Conservation (phyloP, 257 asterid species). For the Solanum chilense region DNA sequence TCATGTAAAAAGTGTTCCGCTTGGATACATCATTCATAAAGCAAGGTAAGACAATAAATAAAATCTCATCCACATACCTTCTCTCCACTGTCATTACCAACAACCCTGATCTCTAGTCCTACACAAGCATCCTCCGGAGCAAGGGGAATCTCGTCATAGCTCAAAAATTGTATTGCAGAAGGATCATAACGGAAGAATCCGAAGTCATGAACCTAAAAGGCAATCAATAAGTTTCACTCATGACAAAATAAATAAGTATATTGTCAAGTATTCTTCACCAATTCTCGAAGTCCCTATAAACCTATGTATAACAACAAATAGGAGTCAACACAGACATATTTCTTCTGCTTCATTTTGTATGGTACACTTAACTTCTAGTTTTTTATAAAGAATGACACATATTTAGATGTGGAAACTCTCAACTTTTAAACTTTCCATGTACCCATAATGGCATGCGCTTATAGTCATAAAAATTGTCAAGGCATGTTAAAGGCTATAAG, state of each 20-base stretch:
- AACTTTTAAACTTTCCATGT: background rate
- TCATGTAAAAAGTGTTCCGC: background rate
- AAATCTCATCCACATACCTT: constrained; percentile 40
- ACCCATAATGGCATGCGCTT: background rate
- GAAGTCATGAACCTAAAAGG: constrained; percentile 81
- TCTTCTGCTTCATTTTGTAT: background rate
- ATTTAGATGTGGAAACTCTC: background rate
- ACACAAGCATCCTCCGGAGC: constrained; percentile 97
- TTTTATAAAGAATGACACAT: background rate
- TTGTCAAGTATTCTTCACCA: background rate
- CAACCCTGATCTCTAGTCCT: constrained; percentile 97
- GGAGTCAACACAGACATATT: background rate
- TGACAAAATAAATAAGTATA: background rate
- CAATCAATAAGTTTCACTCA: background rate
- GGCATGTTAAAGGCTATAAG: background rate
- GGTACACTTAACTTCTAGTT: background rate
- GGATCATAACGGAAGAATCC: constrained; percentile 95
- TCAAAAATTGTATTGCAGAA: constrained; percentile 73
- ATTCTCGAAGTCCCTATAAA: background rate
- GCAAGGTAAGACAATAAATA: background rate
- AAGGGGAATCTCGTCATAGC: constrained; percentile 93
- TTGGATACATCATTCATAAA: constrained; percentile 1
- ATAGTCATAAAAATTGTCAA: background rate
- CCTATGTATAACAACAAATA: background rate
- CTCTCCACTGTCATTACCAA: constrained; percentile 99